Evolutionary conservation across 495 filamentous ascomycete species (phyloP), one percentile per base, ranked within the genome.

Genomic region (Penicillium diatomitis): DNA sequence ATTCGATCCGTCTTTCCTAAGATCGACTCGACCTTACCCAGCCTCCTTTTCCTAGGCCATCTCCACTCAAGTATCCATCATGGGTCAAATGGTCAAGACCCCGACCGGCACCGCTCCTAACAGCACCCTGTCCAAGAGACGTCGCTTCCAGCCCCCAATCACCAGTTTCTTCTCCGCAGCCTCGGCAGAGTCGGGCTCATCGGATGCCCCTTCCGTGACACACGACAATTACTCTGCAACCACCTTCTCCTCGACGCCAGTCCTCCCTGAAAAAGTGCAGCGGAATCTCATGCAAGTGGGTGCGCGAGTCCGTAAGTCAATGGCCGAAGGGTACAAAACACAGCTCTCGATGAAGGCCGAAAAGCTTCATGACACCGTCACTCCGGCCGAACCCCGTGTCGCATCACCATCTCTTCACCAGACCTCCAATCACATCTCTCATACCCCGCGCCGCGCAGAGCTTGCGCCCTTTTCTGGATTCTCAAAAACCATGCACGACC

Each of bases 261-360:
- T 67, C 27, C 73, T 88, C 12, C 79, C 88, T 6, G 61, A 68
- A 6, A 71, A 70, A 20, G 75, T 95, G 27, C 87, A 92, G 63
- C 72, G 88, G 10, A 84, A 83, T 10, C 82, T 96, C 9, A 72
- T 96, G 4, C 84, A 75, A 50, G 90, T 97, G 46, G 91, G 91
- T 54, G 94, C 96, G 87, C 82, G 90, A 33, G 78, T 97, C 44
- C 84, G 91, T 51, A 96, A 97, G 67, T 83, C 85, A 7, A 82
- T 97, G 3, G 86, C 87, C 0, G 89, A 95, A 49, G 91, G 91
- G 45, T 95, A 95, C 72, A 94, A 91, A 69, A 91, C 86, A 8
- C 58, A 71, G 48, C 52, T 49, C 49, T 51, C 50, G 30, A 55
- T 63, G 57, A 46, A 60, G 44, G 12, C 61, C 49, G 51, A 65